Percentiles rank a stretch among this genome's conserved stretches.
phyloP scores from a whole-genome alignment of 2,329 filamentous ascomycete species.

The Fusarium mexicanum region DNA sequence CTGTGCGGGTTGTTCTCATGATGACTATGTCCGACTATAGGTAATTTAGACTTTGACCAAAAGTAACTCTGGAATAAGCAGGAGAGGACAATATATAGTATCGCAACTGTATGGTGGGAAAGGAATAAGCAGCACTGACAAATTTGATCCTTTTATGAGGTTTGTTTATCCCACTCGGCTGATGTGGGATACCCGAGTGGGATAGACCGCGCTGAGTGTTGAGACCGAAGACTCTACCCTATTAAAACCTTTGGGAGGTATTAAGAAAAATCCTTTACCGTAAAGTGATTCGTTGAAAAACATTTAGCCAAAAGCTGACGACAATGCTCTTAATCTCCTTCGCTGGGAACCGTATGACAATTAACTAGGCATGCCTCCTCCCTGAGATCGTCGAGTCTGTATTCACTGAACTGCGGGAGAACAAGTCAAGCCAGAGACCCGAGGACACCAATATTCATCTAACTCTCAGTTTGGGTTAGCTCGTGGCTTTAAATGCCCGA shows the following conservation, averaged over 20 bases:
- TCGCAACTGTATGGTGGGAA: rapidly evolving
- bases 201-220: not conserved
- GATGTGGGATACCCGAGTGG: conserved; percentile 13
- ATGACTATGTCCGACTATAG: rapidly evolving
- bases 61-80: rapidly evolving
- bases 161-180: conserved; percentile 17
- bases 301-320: rapidly evolving
- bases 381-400: not conserved
- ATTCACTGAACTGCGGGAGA: not conserved
- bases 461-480: too few relatives aligned
- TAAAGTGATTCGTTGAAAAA: not conserved
- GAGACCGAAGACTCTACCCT: rapidly evolving
- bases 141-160: not conserved
- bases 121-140: not conserved
- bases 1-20: not conserved
- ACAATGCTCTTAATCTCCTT: rapidly evolving
- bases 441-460: rapidly evolving
- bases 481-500: too few relatives aligned
- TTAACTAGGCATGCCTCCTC: not conserved
- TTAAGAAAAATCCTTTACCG: not conserved
- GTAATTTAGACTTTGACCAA: not conserved
- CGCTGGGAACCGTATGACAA: rapidly evolving
- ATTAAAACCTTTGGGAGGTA: not conserved
- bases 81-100: rapidly evolving
- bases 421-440: too few relatives aligned